phyloP scores from a whole-genome alignment of 164 flowering plant species.

The Euptelea pleiosperma region DNA sequence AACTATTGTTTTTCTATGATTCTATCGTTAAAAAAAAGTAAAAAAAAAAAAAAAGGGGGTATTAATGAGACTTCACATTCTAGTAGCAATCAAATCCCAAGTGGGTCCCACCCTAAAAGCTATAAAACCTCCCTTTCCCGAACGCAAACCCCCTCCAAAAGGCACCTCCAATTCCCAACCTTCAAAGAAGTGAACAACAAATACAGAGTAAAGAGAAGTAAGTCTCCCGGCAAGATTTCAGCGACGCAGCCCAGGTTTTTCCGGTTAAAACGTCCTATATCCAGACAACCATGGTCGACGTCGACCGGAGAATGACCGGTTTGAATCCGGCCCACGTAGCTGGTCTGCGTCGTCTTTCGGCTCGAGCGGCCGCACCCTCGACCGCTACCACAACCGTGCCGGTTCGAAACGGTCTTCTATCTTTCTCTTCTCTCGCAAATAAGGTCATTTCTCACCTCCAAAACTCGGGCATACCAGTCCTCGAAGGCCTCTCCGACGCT shows the following conservation, averaged over 20 bases:
- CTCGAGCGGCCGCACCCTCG: slow-evolving; percentile 60
- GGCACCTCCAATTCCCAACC: background rate
- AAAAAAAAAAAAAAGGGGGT: too few relatives aligned
- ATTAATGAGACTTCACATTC: too few relatives aligned
- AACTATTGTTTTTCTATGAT: too few relatives aligned
- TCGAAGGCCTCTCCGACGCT: slow-evolving; percentile 57
- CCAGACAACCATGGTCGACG: slow-evolving; percentile 73
- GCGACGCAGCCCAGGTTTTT: too few relatives aligned
- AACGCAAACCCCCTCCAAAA: too few relatives aligned
- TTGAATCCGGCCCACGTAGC: slow-evolving; percentile 73
- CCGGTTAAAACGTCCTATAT: too few relatives aligned
- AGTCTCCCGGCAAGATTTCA: too few relatives aligned
- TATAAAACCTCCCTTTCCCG: background rate
- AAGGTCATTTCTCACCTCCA: slow-evolving; percentile 49
- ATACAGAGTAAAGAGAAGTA: background rate
- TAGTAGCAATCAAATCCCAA: background rate
- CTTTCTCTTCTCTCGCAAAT: slow-evolving; percentile 56
- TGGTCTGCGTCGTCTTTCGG: slow-evolving; percentile 79
- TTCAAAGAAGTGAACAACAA: background rate
- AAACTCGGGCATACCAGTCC: slow-evolving; percentile 47
- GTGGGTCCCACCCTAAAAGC: slow-evolving; percentile 5
- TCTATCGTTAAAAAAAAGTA: too few relatives aligned
- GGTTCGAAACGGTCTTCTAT: slow-evolving; percentile 47
- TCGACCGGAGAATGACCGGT: slow-evolving; percentile 65
- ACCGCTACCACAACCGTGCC: slow-evolving; percentile 32